Percentiles rank a stretch among this genome's conserved stretches.
Conservation (phyloP, 2,329 filamentous ascomycete species). For the Lasiodiplodia theobromae region DNA sequence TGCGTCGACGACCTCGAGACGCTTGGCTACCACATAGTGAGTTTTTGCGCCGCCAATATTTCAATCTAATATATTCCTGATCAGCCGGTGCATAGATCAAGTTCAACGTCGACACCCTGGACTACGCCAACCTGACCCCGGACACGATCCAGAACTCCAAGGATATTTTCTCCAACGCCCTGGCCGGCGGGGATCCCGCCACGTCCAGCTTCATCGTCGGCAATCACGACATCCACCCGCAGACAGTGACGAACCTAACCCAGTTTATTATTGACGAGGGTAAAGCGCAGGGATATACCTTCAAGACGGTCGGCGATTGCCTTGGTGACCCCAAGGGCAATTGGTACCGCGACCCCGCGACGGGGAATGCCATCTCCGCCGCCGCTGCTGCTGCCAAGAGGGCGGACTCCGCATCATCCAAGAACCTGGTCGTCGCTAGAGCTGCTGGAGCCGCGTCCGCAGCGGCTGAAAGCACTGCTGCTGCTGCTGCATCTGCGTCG, state of each 20-base stretch:
- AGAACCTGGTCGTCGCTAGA: neutral
- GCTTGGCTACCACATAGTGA: slow-evolving; percentile 57
- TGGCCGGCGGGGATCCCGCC: neutral
- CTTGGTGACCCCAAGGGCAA: slow-evolving; percentile 59
- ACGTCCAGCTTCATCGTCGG: neutral
- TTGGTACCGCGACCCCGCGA: slow-evolving; percentile 56
- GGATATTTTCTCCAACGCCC: slow-evolving; percentile 3
- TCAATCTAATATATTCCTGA: too few species aligned
- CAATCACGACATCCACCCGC: slow-evolving; percentile 62
- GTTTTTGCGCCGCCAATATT: neutral
- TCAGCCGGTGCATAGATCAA: slow-evolving; percentile 37
- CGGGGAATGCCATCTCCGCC: slow-evolving; percentile 2
- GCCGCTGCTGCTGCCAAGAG: neutral
- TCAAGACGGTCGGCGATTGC: slow-evolving; percentile 65
- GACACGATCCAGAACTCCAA: slow-evolving; percentile 27
- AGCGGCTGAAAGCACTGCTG: neutral
- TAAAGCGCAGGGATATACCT: slow-evolving; percentile 38
- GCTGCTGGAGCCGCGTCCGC: neutral
- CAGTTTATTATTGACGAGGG: slow-evolving; percentile 53
- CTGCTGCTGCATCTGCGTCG: neutral
- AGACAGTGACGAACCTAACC: slow-evolving; percentile 58
- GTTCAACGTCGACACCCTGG: slow-evolving; percentile 38
- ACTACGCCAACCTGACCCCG: slow-evolving; percentile 35
- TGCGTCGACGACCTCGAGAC: slow-evolving; percentile 48
- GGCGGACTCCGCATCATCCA: neutral